Conservation (phyloP, 1,139 yeast genomes). For the Maudiozyma humilis region DNA sequence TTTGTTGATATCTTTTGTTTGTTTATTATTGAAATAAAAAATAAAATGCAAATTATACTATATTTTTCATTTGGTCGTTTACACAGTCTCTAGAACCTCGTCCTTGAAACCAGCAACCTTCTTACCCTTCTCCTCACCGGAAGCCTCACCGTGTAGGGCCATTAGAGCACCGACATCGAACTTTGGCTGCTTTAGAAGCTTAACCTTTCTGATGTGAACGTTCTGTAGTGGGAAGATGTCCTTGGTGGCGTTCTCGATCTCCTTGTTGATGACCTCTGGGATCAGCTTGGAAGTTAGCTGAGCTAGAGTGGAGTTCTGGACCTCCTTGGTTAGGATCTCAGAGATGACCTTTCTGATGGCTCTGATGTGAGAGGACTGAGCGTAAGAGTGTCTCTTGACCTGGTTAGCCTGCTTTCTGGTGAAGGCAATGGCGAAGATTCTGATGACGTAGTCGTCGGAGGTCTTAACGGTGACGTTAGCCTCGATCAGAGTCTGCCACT, state of each 20-base stretch:
- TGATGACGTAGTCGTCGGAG: slow-evolving; percentile 80
- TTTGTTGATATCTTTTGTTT: too few species aligned
- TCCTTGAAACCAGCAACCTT: slow-evolving; percentile 86
- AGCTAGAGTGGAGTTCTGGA: slow-evolving; percentile 73
- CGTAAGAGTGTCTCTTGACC: slow-evolving; percentile 84
- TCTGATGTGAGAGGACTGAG: slow-evolving; percentile 85
- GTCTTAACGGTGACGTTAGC: slow-evolving; percentile 89
- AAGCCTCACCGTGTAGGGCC: slow-evolving; percentile 86
- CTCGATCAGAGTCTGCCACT: slow-evolving; percentile 90
- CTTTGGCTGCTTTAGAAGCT: slow-evolving; percentile 86
- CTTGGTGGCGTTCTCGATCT: slow-evolving; percentile 79
- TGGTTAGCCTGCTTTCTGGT: slow-evolving; percentile 87
- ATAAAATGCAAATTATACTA: slow-evolving; percentile 4
- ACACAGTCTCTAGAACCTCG: slow-evolving; percentile 79
- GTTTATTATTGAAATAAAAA: neutral
- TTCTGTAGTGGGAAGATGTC: slow-evolving; percentile 83
- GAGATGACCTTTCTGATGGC: slow-evolving; percentile 65
- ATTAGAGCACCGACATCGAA: slow-evolving; percentile 82
- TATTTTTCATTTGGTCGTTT: slow-evolving; percentile 28
- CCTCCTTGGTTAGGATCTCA: slow-evolving; percentile 81
- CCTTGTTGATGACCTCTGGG: slow-evolving; percentile 88
- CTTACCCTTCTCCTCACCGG: slow-evolving; percentile 82
- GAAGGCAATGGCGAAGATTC: slow-evolving; percentile 87
- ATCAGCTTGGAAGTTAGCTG: slow-evolving; percentile 83
- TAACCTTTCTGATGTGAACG: slow-evolving; percentile 87